A percentile compares a stretch with the other conserved stretches of the same genome.
Evolutionary conservation across 768 basidiomycete genomes (phyloP).

Genomic region (Pholiota conissans): DNA sequence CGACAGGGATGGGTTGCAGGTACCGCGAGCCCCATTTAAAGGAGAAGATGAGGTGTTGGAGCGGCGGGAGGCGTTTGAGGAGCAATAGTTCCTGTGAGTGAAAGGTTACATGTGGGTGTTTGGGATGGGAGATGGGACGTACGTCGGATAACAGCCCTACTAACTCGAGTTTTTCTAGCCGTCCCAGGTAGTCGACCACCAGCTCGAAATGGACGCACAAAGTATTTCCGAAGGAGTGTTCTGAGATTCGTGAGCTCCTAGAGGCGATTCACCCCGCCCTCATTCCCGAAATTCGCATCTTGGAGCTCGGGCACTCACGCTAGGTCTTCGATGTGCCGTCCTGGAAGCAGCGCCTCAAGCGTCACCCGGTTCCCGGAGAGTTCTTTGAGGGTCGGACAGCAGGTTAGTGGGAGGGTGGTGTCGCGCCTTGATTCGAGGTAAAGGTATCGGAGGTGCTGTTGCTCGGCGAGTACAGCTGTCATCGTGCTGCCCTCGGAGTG

Average conservation of each 20-base stretch:
- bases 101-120: background rate
- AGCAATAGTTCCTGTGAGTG: slow-evolving; percentile 5
- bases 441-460: slow-evolving; percentile 6
- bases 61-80: slow-evolving; percentile 4
- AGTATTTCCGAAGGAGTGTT: slow-evolving; percentile 15
- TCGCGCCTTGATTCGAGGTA: slow-evolving; percentile 4
- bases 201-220: slow-evolving; percentile 11
- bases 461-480: slow-evolving; percentile 2
- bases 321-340: slow-evolving; percentile 3
- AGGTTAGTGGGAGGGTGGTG: background rate
- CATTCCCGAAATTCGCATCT: slow-evolving; percentile 1
- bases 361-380: slow-evolving; percentile 11
- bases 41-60: slow-evolving; percentile 15
- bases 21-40: slow-evolving; percentile 6
- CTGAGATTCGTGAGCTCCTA: slow-evolving; percentile 6
- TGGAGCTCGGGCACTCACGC: slow-evolving; percentile 17
- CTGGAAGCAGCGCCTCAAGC: slow-evolving; percentile 13
- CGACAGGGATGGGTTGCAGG: slow-evolving; percentile 8
- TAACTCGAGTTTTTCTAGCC: slow-evolving; percentile 12
- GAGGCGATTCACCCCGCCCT: background rate
- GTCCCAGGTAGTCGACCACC: slow-evolving; percentile 1
- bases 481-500: slow-evolving; percentile 6
- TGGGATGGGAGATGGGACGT: background rate
- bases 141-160: slow-evolving; percentile 8
- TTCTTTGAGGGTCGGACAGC: slow-evolving; percentile 4